Percentiles rank a stretch among this genome's conserved stretches.
phyloP scores from a whole-genome alignment of 352 stramenopile species.

The Phytophthora quininea region DNA sequence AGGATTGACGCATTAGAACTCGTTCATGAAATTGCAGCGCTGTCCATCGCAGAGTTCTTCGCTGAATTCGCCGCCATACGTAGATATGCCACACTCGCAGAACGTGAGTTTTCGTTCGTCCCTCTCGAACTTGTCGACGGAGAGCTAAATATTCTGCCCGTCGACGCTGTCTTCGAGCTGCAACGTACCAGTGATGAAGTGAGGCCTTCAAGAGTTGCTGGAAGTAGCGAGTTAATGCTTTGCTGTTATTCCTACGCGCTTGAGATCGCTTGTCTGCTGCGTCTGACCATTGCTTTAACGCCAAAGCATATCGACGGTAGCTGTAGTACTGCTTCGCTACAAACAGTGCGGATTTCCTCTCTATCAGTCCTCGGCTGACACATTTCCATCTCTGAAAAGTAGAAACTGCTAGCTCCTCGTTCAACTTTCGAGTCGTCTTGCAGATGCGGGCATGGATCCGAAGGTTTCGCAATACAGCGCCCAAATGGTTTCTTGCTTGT shows the following conservation, averaged over 20 bases:
- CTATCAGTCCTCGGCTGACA: slow-evolving; percentile 3
- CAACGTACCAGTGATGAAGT: slow-evolving; percentile 39
- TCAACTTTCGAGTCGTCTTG: slow-evolving; percentile 12
- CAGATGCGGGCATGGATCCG: slow-evolving; percentile 4
- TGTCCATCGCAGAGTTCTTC: slow-evolving; percentile 9
- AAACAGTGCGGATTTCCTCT: slow-evolving; percentile 1
- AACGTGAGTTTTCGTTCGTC: slow-evolving; percentile 4
- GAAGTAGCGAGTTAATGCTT: slow-evolving; percentile 41
- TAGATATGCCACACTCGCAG: slow-evolving; percentile 18
- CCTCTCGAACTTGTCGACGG: slow-evolving; percentile 14
- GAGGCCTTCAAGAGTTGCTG: slow-evolving; percentile 17
- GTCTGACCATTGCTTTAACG: slow-evolving; percentile 18
- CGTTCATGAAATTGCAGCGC: slow-evolving; percentile 19
- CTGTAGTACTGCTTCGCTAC: slow-evolving; percentile 26
- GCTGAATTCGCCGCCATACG: neutral
- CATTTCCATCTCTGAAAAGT: slow-evolving; percentile 27
- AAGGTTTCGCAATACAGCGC: slow-evolving; percentile 23
- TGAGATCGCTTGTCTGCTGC: slow-evolving; percentile 2
- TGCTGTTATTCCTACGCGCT: slow-evolving; percentile 14
- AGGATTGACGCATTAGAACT: slow-evolving; percentile 15
- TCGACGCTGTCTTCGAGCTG: slow-evolving; percentile 17
- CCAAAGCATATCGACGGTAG: slow-evolving; percentile 20
- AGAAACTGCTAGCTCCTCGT: slow-evolving; percentile 6
- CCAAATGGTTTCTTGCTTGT: slow-evolving; percentile 11
- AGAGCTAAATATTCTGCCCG: slow-evolving; percentile 19